phyloP scores from a whole-genome alignment of 106 monocot species.

The Gastrodia elata region DNA sequence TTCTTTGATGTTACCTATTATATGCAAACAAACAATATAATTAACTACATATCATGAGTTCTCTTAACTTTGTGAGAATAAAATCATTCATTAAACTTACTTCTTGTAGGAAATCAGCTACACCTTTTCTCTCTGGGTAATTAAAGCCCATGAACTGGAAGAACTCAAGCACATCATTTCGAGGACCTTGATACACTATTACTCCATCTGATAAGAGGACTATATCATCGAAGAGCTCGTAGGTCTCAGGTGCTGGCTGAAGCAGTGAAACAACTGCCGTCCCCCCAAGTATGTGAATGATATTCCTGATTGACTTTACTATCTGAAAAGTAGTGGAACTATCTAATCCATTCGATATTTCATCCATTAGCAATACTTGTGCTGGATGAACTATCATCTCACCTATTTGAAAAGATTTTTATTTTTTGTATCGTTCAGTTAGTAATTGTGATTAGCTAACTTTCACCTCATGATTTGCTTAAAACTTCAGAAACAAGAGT shows the following conservation, averaged over 20 bases:
- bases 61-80: not conserved
- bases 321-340: conserved; percentile 56
- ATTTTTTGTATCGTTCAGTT: not conserved
- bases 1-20: conserved; percentile 44
- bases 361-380: conserved; percentile 42
- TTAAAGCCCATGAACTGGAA: conserved; percentile 49
- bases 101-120: conserved; percentile 50
- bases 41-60: not conserved
- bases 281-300: conserved; percentile 31
- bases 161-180: conserved; percentile 33
- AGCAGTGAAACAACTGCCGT: conserved; percentile 37
- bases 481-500: not conserved
- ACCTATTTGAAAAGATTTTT: conserved; percentile 16
- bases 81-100: conserved; percentile 18
- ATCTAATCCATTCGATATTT: conserved; percentile 49
- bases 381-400: conserved; percentile 52
- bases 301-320: conserved; percentile 34
- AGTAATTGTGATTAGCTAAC: not conserved
- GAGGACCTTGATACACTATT: conserved; percentile 40
- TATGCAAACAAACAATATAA: not conserved
- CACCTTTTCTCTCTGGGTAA: conserved; percentile 39
- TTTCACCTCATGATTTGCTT: not conserved
- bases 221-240: conserved; percentile 49
- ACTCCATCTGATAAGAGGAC: conserved; percentile 46
- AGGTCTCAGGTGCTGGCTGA: conserved; percentile 52